Percentiles rank a stretch among this genome's conserved stretches.
phyloP scores from a whole-genome alignment of 2,329 filamentous ascomycete genomes.

The Diplodia corticola region DNA sequence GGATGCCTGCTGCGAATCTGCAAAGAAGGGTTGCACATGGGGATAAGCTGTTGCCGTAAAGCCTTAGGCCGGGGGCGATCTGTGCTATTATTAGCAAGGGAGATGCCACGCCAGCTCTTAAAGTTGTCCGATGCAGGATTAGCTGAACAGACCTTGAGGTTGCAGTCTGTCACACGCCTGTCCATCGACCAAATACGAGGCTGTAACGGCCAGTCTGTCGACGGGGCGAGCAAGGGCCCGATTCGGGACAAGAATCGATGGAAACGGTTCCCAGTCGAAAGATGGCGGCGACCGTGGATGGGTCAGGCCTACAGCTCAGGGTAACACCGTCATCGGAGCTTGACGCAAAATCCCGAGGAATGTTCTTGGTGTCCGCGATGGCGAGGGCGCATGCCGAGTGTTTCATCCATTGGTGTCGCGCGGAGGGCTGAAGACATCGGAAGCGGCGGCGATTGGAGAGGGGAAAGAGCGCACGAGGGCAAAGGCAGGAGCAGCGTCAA shows the following conservation, averaged over 20 bases:
- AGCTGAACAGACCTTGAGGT: neutral
- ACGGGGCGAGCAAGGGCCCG: neutral
- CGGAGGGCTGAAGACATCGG: too few relatives aligned
- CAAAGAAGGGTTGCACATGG: neutral
- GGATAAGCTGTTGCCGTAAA: neutral
- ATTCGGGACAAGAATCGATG: too few relatives aligned
- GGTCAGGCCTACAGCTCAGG: neutral
- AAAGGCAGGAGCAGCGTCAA: neutral
- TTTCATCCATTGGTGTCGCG: neutral
- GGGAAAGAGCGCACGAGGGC: neutral
- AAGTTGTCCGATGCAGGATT: neutral
- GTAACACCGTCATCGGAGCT: neutral
- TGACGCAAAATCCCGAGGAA: neutral
- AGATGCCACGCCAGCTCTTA: neutral
- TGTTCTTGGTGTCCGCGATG: neutral
- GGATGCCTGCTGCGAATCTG: neutral
- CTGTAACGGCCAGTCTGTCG: neutral
- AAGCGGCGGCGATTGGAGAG: too few relatives aligned
- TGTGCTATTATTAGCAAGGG: constrained; percentile 13
- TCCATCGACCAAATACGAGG: neutral
- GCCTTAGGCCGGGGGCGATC: neutral
- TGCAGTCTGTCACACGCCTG: constrained; percentile 10
- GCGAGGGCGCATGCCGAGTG: neutral
- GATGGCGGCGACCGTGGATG: neutral
- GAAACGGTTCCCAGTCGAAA: neutral